Conservation (phyloP, 1,284 basidiomycete genomes). For the Fomitopsis pinicola region DNA sequence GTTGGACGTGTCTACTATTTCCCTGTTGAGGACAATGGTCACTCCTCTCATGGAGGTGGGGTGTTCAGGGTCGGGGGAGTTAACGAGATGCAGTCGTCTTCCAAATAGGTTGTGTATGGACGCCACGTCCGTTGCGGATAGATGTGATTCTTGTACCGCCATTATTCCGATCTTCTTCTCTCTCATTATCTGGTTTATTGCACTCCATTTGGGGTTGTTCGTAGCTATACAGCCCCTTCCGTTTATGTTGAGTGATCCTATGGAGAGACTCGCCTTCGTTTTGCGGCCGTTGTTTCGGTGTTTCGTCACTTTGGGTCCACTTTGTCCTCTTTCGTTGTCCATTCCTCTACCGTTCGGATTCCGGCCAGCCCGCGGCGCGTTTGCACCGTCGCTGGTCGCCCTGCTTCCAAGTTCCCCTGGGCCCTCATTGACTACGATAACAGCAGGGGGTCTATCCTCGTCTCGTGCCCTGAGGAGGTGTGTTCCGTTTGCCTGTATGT, state of each 20-base stretch:
- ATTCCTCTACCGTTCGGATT: too few relatives aligned
- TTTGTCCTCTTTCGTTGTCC: too few relatives aligned
- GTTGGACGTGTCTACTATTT: background rate
- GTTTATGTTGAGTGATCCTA: background rate
- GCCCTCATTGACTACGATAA: too few relatives aligned
- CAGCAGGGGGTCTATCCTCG: background rate
- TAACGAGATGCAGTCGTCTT: background rate
- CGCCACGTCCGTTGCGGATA: background rate
- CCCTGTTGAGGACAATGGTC: background rate
- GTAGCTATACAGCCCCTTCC: constrained; percentile 11
- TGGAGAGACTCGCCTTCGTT: background rate
- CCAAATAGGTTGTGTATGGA: background rate
- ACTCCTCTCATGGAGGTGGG: background rate
- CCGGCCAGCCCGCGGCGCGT: too few relatives aligned
- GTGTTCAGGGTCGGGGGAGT: background rate
- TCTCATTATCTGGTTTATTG: constrained; percentile 15
- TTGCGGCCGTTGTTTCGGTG: background rate
- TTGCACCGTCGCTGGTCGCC: too few relatives aligned
- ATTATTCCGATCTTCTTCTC: constrained; percentile 20
- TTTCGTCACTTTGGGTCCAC: too few relatives aligned
- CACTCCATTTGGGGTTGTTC: constrained; percentile 20
- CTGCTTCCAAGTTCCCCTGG: too few relatives aligned
- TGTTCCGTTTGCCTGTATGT: background rate
- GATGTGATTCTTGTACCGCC: constrained; percentile 13
- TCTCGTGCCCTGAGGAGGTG: background rate